Evolutionary conservation across 306 rosid genomes (phyloP), one percentile per base, ranked within the genome.

Genomic region (Vigna trinervia): DNA sequence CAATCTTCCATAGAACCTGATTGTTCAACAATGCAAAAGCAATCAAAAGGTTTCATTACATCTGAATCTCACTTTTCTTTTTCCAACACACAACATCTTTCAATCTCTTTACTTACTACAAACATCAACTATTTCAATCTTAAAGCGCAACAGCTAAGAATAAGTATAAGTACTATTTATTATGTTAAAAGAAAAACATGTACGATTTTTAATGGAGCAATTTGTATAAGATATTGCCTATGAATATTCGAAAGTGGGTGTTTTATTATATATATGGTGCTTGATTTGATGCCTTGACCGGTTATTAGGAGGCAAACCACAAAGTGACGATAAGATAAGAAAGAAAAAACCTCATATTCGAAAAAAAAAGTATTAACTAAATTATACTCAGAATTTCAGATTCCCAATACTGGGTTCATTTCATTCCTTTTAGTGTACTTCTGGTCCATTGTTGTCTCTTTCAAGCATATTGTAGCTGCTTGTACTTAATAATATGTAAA

Each of bases 1-100:
- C 12, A 73, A 41, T 57, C 17, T 30, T 41, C 23, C 2, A 3
- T 26, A 6, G 15, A 41, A 28, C 46, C 60, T 60, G 70, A 59
- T 45, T 74, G 58, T 19, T 43, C 58, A 26, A 32, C 69, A 4
- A 17, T 28, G 32, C 59, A 74, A 73, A 39, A 22, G 56, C 41
- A 38, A 22, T 8, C 12, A 6, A 36, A 36, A 43, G n/a, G 65
- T 45, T 73, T 14, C 15, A 58, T 41, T 73, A 23, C 56, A 73
- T 73, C 57, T 73, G 67, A 71, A 72, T 72, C 52, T 38, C 22
- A 3, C 52, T 28, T 13, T 38, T 5, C 9, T 20, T 34, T 1
- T 26, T 19, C 13, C 5, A 23, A 22, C 8, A 26, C 28, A 34
- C 34, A 30, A 13, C 34, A 26, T 26, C 69, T 74, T 74, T 74